These are phyloP conservation scores for Aschersonia sp. DNA, from an alignment of 2,329 filamentous ascomycete genomes.

Conservation along the genomic window DNA sequence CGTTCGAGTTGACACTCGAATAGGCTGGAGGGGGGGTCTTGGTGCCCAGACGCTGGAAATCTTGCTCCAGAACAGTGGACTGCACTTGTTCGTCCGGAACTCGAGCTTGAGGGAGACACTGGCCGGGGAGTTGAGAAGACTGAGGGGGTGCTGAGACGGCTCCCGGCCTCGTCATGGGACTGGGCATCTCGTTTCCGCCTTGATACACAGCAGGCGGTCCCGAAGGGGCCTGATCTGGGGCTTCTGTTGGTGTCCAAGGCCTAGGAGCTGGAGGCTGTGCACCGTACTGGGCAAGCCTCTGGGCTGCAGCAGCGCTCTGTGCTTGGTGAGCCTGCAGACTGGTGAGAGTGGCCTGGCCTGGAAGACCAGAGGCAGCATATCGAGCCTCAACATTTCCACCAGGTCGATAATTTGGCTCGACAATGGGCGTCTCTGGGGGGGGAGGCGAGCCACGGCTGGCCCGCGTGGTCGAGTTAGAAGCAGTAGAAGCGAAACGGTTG, in stretches of 20 bases:
- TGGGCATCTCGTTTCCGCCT: slow-evolving; percentile 57
- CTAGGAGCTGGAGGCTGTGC: slow-evolving; percentile 27
- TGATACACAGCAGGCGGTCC: slow-evolving; percentile 88
- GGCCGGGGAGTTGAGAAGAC: slow-evolving; percentile 7
- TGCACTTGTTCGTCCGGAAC: slow-evolving; percentile 27
- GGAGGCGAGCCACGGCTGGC: slow-evolving; percentile 88
- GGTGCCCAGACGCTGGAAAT: slow-evolving; percentile 69
- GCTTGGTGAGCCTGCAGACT: slow-evolving; percentile 47
- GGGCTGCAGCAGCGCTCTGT: slow-evolving; percentile 67
- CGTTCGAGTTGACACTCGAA: slow-evolving; percentile 52
- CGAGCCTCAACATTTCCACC: slow-evolving; percentile 78
- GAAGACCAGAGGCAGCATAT: slow-evolving; percentile 83
- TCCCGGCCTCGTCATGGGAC: slow-evolving; percentile 25
- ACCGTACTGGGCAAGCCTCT: slow-evolving; percentile 67
- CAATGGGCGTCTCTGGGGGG: slow-evolving; percentile 80
- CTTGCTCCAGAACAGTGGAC: slow-evolving; percentile 66
- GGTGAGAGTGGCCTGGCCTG: slow-evolving; percentile 69
- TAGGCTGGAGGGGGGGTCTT: slow-evolving; percentile 93
- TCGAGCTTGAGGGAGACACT: neutral
- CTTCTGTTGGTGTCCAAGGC: slow-evolving; percentile 92
- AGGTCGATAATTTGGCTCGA: slow-evolving; percentile 55
- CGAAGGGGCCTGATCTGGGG: slow-evolving; percentile 72
- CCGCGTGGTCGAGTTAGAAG: slow-evolving; percentile 84
- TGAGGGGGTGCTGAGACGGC: slow-evolving; percentile 29
- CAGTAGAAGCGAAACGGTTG: slow-evolving; percentile 61